Percentiles rank a stretch among this genome's conserved stretches.
Conservation (phyloP, 768 basidiomycete genomes). For the Rhizopogon vinicolor region DNA sequence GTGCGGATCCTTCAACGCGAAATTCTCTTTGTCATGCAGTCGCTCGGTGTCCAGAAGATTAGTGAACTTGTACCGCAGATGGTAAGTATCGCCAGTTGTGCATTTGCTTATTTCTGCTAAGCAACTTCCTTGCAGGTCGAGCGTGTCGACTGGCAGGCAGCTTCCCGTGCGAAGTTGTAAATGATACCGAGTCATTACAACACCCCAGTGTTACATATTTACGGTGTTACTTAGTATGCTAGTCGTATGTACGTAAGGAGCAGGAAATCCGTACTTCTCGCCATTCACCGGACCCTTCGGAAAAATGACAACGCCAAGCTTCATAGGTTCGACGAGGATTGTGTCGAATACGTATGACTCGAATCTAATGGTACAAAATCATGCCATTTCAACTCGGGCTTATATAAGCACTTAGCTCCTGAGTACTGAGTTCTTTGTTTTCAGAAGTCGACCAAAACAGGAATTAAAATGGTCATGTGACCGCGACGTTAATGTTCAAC, state of each 20-base stretch:
- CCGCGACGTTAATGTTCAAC: conserved; percentile 3
- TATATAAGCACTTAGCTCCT: too few species aligned
- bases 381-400: too few species aligned
- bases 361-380: too few species aligned
- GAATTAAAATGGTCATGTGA: conserved; percentile 4
- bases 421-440: too few species aligned
- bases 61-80: conserved; percentile 69
- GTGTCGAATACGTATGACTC: too few species aligned
- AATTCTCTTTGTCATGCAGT: conserved; percentile 70
- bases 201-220: background rate
- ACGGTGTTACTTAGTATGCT: background rate
- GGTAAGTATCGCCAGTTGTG: conserved; percentile 37
- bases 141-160: conserved; percentile 59
- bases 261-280: too few species aligned
- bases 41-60: conserved; percentile 65
- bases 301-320: too few species aligned
- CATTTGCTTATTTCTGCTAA: conserved; percentile 2
- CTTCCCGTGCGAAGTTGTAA: conserved; percentile 20
- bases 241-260: too few species aligned
- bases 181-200: conserved; percentile 15
- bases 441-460: too few species aligned
- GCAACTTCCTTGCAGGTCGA: conserved; percentile 39
- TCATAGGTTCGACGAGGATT: too few species aligned
- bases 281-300: background rate
- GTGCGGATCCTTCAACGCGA: conserved; percentile 71